Conservation (phyloP, 345 rosid species). For the Populus davidiana region DNA sequence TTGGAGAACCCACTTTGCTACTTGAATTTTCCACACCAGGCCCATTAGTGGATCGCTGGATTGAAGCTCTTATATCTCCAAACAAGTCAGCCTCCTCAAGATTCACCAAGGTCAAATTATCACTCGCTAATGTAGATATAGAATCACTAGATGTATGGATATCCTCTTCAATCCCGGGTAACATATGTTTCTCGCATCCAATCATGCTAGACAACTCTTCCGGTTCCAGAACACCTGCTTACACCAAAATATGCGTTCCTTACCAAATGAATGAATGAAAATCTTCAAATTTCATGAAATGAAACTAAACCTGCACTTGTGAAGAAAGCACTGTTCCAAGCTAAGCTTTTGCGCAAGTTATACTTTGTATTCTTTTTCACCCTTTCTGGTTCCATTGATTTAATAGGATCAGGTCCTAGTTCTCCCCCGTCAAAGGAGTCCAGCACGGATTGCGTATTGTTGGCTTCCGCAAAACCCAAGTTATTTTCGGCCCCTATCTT, state of each 20-base stretch:
- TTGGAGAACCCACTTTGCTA: slow-evolving; percentile 26
- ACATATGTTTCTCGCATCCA: slow-evolving; percentile 33
- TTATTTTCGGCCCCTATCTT: slow-evolving; percentile 33
- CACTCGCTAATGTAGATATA: slow-evolving; percentile 68
- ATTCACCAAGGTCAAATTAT: slow-evolving; percentile 46
- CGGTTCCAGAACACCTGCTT: slow-evolving; percentile 73
- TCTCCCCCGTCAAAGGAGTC: slow-evolving; percentile 31
- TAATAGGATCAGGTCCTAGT: slow-evolving; percentile 32
- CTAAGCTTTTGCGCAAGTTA: slow-evolving; percentile 81
- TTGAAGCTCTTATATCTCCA: slow-evolving; percentile 77
- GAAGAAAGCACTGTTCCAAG: slow-evolving; percentile 95
- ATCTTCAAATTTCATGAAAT: background rate
- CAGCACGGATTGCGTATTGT: slow-evolving; percentile 19
- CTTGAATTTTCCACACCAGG: slow-evolving; percentile 31
- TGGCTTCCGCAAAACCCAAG: slow-evolving; percentile 28
- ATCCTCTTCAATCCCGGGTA: slow-evolving; percentile 73
- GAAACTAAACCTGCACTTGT: slow-evolving; percentile 65
- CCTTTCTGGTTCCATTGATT: slow-evolving; percentile 40
- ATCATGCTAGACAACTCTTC: slow-evolving; percentile 84
- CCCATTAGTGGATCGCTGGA: slow-evolving; percentile 50
- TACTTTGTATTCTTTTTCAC: slow-evolving; percentile 44
- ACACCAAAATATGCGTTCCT: background rate
- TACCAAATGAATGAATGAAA: background rate
- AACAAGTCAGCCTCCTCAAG: slow-evolving; percentile 55
- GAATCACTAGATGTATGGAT: slow-evolving; percentile 67